These are phyloP conservation scores for Pseudopyrenochaeta lycopersici DNA, from an alignment of 2,329 filamentous ascomycete species.

Conservation along the genomic window DNA sequence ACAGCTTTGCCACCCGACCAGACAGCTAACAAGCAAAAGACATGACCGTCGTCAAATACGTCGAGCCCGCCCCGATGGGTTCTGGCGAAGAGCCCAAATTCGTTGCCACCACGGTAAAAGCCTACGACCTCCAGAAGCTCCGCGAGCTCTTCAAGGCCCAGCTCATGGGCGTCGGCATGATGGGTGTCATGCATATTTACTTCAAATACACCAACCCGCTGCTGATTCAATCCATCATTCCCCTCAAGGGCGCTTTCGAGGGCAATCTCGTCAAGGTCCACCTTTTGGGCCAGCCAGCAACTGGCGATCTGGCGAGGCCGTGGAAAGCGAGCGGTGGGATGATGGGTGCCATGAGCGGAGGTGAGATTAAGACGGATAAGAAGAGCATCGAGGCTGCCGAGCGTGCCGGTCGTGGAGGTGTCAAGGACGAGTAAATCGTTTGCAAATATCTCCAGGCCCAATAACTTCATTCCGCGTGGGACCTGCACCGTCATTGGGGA, in stretches of 20 bases:
- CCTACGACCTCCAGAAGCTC: constrained; percentile 90
- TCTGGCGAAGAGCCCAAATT: constrained; percentile 94
- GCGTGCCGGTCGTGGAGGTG: constrained; percentile 59
- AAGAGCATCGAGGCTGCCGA: constrained; percentile 64
- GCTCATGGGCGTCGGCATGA: constrained; percentile 97
- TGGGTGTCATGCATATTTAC: constrained; percentile 98
- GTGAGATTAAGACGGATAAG: constrained; percentile 83
- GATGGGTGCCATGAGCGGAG: constrained; percentile 78
- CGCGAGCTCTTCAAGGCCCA: constrained; percentile 87
- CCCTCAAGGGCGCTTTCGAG: constrained; percentile 94
- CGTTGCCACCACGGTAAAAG: constrained; percentile 94
- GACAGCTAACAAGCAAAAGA: constrained; percentile 64
- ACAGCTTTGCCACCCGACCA: background rate
- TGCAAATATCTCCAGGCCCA: background rate
- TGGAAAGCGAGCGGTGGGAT: constrained; percentile 89
- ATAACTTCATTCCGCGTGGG: background rate
- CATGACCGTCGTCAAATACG: constrained; percentile 97
- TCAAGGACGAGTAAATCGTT: constrained; percentile 59
- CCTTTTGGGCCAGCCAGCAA: constrained; percentile 84
- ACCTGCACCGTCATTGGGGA: background rate
- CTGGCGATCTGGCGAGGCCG: constrained; percentile 90
- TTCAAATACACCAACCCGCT: constrained; percentile 99
- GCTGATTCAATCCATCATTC: constrained; percentile 97
- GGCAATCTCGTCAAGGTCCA: constrained; percentile 97
- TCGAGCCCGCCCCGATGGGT: constrained; percentile 93